Evolutionary conservation across 2,329 filamentous ascomycete species (phyloP).

Genomic region (Hypoxylon sp.): DNA sequence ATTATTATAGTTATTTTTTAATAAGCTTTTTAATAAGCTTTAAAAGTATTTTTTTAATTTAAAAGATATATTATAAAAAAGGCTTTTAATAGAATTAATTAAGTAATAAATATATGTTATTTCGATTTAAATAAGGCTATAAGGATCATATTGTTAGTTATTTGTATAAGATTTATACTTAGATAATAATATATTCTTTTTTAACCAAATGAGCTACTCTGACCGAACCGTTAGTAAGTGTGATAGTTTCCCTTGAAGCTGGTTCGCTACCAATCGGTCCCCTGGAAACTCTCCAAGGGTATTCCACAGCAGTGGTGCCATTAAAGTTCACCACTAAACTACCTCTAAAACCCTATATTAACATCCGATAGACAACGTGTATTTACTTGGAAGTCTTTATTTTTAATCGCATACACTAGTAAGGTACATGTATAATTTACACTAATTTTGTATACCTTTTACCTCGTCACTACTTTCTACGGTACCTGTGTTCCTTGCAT

Average conservation of each 20-base stretch:
- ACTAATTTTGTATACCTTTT: background rate
- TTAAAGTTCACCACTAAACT: slow-evolving; percentile 6
- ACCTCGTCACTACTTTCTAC: background rate
- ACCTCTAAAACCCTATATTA: background rate
- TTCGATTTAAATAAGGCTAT: too few species aligned
- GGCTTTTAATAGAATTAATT: too few species aligned
- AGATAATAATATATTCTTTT: too few species aligned
- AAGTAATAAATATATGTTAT: too few species aligned
- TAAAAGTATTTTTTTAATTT: too few species aligned
- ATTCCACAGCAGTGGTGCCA: slow-evolving; percentile 9
- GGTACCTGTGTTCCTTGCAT: background rate
- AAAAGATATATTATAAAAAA: too few species aligned
- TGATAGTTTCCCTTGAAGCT: background rate
- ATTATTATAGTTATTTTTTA: too few species aligned
- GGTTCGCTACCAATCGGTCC: slow-evolving; percentile 18
- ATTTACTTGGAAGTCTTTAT: background rate
- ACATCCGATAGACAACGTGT: background rate
- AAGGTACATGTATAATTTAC: background rate
- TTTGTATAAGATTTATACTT: too few species aligned
- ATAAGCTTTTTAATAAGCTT: too few species aligned
- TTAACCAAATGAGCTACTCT: too few species aligned
- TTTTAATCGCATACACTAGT: background rate
- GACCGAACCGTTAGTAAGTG: too few species aligned
- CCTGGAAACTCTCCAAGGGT: background rate
- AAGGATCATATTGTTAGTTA: too few species aligned